These are phyloP conservation scores for Geotrichum klebahnii DNA, from an alignment of 1,139 yeast genomes.

Conservation along the genomic window DNA sequence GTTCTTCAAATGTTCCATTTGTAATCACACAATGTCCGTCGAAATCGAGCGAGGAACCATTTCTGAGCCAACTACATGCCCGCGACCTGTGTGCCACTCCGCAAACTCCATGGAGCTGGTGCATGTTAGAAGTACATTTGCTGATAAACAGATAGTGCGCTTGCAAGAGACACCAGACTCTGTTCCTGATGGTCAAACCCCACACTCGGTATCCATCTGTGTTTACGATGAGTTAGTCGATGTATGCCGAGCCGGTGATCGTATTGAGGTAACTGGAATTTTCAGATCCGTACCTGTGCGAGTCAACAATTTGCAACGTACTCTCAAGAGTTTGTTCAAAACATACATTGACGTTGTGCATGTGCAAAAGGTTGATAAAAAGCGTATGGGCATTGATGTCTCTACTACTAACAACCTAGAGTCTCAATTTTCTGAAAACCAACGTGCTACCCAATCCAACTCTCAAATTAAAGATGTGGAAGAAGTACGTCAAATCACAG, in stretches of 20 bases:
- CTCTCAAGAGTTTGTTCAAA: slow-evolving; percentile 77
- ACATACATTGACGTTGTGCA: slow-evolving; percentile 94
- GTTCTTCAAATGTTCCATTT: slow-evolving; percentile 89
- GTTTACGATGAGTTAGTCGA: slow-evolving; percentile 96
- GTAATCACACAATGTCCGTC: slow-evolving; percentile 88
- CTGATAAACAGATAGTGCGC: slow-evolving; percentile 90
- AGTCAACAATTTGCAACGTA: slow-evolving; percentile 78
- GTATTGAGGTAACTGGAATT: slow-evolving; percentile 92
- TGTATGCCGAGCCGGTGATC: slow-evolving; percentile 92
- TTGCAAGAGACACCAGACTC: slow-evolving; percentile 95
- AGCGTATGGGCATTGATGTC: slow-evolving; percentile 74
- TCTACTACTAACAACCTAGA: slow-evolving; percentile 47
- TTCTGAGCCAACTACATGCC: slow-evolving; percentile 89
- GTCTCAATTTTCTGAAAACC: slow-evolving; percentile 30
- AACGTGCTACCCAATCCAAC: slow-evolving; percentile 42
- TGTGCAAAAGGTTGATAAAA: slow-evolving; percentile 77
- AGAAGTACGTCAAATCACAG: slow-evolving; percentile 64
- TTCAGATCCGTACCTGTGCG: slow-evolving; percentile 90
- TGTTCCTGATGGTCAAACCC: slow-evolving; percentile 99
- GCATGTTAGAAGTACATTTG: slow-evolving; percentile 88
- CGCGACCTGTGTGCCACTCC: slow-evolving; percentile 81
- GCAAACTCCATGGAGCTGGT: slow-evolving; percentile 83
- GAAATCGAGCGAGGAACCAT: slow-evolving; percentile 93
- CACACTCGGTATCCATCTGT: slow-evolving; percentile 90
- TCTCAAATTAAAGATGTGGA: slow-evolving; percentile 52